Conservation (phyloP, 1,284 basidiomycete species). For the Cutaneotrichosporon curvatum region DNA sequence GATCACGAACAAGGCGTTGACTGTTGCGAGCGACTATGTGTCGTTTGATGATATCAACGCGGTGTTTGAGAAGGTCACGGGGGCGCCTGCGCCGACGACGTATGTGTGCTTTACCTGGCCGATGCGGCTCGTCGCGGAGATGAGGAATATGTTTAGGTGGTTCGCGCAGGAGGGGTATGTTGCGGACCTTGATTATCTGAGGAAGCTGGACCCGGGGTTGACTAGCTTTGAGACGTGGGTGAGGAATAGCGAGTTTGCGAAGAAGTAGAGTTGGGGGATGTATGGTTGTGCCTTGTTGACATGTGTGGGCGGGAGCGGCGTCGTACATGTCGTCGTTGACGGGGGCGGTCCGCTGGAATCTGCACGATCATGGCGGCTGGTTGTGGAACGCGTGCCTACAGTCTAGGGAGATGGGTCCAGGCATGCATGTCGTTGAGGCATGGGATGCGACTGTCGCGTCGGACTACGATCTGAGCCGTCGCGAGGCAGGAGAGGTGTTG, state of each 20-base stretch:
- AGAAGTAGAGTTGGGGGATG: not conserved
- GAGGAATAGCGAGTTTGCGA: constrained; percentile 5
- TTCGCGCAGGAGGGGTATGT: constrained; percentile 13
- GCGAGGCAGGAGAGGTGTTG: too few relatives aligned
- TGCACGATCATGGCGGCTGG: too few relatives aligned
- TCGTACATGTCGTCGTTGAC: too few relatives aligned
- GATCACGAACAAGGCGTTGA: constrained; percentile 12
- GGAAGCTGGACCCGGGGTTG: constrained; percentile 8
- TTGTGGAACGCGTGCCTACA: too few relatives aligned
- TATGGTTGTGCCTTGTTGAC: too few relatives aligned
- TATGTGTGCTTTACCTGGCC: constrained; percentile 5
- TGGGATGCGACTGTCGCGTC: too few relatives aligned
- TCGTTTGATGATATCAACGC: constrained; percentile 18
- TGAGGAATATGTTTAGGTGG: constrained; percentile 13
- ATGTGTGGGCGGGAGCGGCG: too few relatives aligned
- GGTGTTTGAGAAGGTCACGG: constrained; percentile 11
- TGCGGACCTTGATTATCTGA: constrained; percentile 5
- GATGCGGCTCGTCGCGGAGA: constrained; percentile 2
- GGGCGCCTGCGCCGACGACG: constrained; percentile 17
- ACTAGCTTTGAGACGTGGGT: constrained; percentile 11
- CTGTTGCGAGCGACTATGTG: constrained; percentile 23
- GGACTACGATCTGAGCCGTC: too few relatives aligned
- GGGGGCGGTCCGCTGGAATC: too few relatives aligned
- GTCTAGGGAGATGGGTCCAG: too few relatives aligned
- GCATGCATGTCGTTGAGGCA: too few relatives aligned